Percentiles rank a stretch among this genome's conserved stretches.
Evolutionary conservation across 768 basidiomycete species (phyloP).

Genomic region (Serendipita sp.): DNA sequence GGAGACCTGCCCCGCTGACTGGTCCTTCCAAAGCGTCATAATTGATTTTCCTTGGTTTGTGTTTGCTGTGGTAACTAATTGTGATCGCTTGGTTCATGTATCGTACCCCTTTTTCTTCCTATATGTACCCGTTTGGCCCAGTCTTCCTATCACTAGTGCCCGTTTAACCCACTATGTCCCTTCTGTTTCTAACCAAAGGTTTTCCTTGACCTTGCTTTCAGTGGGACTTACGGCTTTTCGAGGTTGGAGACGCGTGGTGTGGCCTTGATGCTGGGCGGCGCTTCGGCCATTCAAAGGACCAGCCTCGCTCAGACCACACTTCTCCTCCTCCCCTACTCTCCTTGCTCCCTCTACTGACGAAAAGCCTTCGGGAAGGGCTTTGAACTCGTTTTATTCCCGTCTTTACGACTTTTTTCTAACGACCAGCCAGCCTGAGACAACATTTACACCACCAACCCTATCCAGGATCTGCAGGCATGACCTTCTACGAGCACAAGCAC

Average conservation of each 20-base stretch:
- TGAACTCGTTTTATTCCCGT: neutral
- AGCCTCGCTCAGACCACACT: neutral
- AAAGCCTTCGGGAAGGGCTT: neutral
- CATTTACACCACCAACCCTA: neutral
- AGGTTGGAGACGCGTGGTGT: too few relatives aligned
- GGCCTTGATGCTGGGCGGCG: neutral
- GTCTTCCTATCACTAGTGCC: too few relatives aligned
- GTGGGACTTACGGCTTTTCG: too few relatives aligned
- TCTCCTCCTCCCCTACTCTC: neutral
- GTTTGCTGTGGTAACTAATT: neutral
- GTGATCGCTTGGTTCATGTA: neutral
- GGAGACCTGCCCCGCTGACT: conserved; percentile 9
- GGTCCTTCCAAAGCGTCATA: neutral
- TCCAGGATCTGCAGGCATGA: neutral
- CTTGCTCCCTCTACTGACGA: neutral
- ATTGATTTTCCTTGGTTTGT: too few relatives aligned
- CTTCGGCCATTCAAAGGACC: neutral
- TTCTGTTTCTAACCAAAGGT: too few relatives aligned
- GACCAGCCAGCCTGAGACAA: conserved; percentile 1
- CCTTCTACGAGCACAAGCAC: neutral
- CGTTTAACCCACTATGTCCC: too few relatives aligned
- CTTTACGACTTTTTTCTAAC: conserved; percentile 3
- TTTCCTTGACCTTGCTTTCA: too few relatives aligned
- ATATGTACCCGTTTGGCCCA: neutral
- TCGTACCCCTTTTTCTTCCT: neutral